Evolutionary conservation across 2,329 filamentous ascomycete species (phyloP).

Genomic region (Hymenoscyphus albidus): DNA sequence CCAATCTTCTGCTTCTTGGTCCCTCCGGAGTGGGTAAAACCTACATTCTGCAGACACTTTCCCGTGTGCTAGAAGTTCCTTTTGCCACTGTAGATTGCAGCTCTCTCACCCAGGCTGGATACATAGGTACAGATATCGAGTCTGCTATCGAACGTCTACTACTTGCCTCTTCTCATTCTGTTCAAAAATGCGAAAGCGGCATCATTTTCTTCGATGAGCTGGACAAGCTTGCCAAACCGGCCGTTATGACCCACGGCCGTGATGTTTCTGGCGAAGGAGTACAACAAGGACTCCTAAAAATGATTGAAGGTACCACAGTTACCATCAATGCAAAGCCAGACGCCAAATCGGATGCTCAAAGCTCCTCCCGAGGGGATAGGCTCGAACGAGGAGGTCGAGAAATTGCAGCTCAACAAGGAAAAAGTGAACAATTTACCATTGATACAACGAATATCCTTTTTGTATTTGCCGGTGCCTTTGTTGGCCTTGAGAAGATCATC

Average conservation of each 20-base stretch:
- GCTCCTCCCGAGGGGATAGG: slow-evolving; percentile 27
- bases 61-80: slow-evolving; percentile 88
- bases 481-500: slow-evolving; percentile 83
- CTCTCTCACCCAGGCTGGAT: slow-evolving; percentile 91
- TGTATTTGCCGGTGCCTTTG: slow-evolving; percentile 93
- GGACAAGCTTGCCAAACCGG: slow-evolving; percentile 90
- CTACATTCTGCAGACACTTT: slow-evolving; percentile 79
- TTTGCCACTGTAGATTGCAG: slow-evolving; percentile 96
- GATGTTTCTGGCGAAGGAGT: slow-evolving; percentile 96
- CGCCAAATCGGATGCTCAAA: slow-evolving; percentile 22
- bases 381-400: slow-evolving; percentile 23
- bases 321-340: slow-evolving; percentile 86
- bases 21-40: slow-evolving; percentile 97
- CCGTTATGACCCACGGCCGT: slow-evolving; percentile 71
- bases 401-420: slow-evolving; percentile 18
- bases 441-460: slow-evolving; percentile 97
- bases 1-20: slow-evolving; percentile 85
- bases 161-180: slow-evolving; percentile 85
- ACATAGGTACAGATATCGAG: slow-evolving; percentile 98
- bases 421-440: slow-evolving; percentile 59
- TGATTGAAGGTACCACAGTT: slow-evolving; percentile 92
- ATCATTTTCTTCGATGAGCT: slow-evolving; percentile 97
- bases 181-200: slow-evolving; percentile 78
- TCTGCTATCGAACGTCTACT: slow-evolving; percentile 87
- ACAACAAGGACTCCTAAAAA: slow-evolving; percentile 90